Percentiles rank a stretch among this genome's conserved stretches.
These are phyloP conservation scores for Mytilinidion resinicola DNA, from an alignment of 495 filamentous ascomycete genomes.

Conservation along the genomic window DNA sequence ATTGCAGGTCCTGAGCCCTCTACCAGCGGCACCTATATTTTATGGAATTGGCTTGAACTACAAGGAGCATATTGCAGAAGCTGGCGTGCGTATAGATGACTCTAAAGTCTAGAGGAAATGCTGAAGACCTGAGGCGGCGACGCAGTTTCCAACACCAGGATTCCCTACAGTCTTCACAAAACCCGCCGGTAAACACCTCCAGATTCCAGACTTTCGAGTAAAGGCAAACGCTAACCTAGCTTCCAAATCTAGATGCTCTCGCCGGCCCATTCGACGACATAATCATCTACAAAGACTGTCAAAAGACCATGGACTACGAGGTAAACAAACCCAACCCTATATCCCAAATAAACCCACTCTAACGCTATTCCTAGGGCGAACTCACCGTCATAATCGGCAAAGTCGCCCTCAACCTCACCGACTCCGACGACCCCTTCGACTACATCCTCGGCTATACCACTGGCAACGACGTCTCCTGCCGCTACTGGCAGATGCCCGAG, in stretches of 20 bases:
- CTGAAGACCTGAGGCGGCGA: too few species aligned
- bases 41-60: too few species aligned
- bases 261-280: constrained; percentile 26
- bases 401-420: constrained; percentile 12
- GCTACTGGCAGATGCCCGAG: constrained; percentile 9
- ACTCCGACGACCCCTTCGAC: constrained; percentile 2
- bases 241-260: constrained; percentile 4
- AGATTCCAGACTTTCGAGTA: neutral
- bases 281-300: constrained; percentile 37
- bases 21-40: too few species aligned
- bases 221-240: neutral
- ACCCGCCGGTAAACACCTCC: constrained; percentile 4
- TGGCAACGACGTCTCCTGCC: constrained; percentile 23
- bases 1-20: too few species aligned
- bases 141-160: neutral
- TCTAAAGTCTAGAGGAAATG: too few species aligned
- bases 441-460: constrained; percentile 23
- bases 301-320: constrained; percentile 36
- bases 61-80: too few species aligned
- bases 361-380: constrained; percentile 15
- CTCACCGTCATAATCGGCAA: constrained; percentile 16
- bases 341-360: constrained; percentile 15
- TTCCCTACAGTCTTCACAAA: constrained; percentile 22
- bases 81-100: too few species aligned
- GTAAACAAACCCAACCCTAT: neutral